Base-by-base conservation (phyloP, 108 stramenopile genomes). In the Bacterosira constricta region DNA sequence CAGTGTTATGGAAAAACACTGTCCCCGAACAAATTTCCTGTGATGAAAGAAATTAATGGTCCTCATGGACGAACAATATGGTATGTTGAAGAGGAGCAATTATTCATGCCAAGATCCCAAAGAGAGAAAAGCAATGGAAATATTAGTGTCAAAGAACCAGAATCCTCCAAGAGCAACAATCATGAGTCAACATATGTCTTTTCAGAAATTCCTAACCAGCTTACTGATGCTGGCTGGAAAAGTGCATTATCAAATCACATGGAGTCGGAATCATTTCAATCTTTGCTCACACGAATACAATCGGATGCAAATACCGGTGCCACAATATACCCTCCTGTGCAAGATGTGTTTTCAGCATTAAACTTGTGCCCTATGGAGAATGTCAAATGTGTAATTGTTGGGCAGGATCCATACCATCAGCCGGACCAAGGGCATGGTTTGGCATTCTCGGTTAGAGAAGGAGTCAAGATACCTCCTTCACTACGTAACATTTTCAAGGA, bases 401-500 rank as follows among this genome's bases (percentile, higher is more conserved):
- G 99, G 11, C 99, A 99, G 71, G 99, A 99, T 75, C 99, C 99
- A 4, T 99, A 99, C 81, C 99, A 99, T 76, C 93, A 93, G 29
- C 96, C 97, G 10, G 71, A 75, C 15, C 90, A 95, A 68, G 92
- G 87, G 1, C 91, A 93, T 77, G 93, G 93, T 1, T 60, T 97
- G n/a, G 79, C 86, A 3, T 94, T 95, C 73, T 98, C 97, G 15
- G 98, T 99, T n/a, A 66, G 62, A 57, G 67, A 67, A 21, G 95
- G 92, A 15, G 85, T 97, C 10, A 62, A 55, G 49, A 59, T 82
- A 17, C 99, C 99, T 8, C 98, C 98, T 0, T 96, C 95, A 4
- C 77, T 99, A 21, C 73, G 83, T 20, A 99, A 99, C 75, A 97
- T 99, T 47, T 85, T 90, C 79, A 90, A 90, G 72, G 98, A 99